phyloP scores from a whole-genome alignment of 2,329 filamentous ascomycete genomes.

The Rhinocladiella mackenziei region DNA sequence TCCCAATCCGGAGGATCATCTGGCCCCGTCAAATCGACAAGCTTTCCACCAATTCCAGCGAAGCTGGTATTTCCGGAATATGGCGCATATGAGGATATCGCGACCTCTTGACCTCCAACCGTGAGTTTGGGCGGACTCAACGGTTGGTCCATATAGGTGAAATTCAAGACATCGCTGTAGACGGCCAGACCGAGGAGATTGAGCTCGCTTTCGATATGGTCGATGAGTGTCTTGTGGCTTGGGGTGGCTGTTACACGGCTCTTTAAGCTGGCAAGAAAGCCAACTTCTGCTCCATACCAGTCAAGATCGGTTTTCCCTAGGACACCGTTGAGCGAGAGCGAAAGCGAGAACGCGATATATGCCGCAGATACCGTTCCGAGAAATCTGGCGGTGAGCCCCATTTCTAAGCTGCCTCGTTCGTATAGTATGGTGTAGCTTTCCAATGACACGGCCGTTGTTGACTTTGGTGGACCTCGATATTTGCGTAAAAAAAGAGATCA shows the following conservation, averaged over 20 bases:
- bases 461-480: too few species aligned
- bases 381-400: too few species aligned
- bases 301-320: too few species aligned
- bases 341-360: too few species aligned
- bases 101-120: constrained; percentile 3
- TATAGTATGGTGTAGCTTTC: too few species aligned
- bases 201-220: constrained; percentile 7
- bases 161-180: constrained; percentile 2
- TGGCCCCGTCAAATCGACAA: constrained; percentile 1
- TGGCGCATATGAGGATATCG: constrained; percentile 6
- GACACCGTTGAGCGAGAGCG: too few species aligned
- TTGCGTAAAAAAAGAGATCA: too few species aligned
- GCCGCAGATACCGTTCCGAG: too few species aligned
- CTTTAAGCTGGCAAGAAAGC: constrained; percentile 5
- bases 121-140: constrained; percentile 8
- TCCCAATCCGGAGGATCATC: constrained; percentile 2
- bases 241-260: constrained; percentile 4
- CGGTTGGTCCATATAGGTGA: constrained; percentile 10
- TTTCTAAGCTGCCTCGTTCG: too few species aligned
- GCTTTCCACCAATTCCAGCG: constrained; percentile 1
- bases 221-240: constrained; percentile 9
- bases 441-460: too few species aligned
- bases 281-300: constrained; percentile 6
- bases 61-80: constrained; percentile 7
- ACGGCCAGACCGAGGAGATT: constrained; percentile 1